phyloP scores from a whole-genome alignment of 2,329 filamentous ascomycete genomes.

The Penicillium sp. region DNA sequence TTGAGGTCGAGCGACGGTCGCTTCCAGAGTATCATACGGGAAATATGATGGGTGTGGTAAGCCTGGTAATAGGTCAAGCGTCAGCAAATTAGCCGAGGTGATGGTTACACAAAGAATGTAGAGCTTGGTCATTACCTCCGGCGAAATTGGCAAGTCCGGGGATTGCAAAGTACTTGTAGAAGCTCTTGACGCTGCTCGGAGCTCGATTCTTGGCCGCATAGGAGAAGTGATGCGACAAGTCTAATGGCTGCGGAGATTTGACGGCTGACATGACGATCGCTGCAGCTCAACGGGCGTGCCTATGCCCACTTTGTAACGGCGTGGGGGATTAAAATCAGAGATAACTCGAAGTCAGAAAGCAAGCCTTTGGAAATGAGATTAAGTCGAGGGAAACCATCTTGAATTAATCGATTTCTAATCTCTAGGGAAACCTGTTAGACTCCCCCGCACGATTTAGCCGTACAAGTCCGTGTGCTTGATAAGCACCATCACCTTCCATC shows the following conservation, averaged over 20 bases:
- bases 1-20: constrained; percentile 71
- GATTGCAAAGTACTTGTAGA: constrained; percentile 80
- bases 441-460: constrained; percentile 8
- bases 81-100: neutral
- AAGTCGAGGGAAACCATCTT: neutral
- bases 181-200: constrained; percentile 71
- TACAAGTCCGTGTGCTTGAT: constrained; percentile 15
- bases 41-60: constrained; percentile 81
- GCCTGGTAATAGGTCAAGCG: constrained; percentile 51
- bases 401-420: constrained; percentile 9
- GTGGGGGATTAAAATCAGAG: neutral
- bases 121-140: constrained; percentile 48
- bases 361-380: neutral
- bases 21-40: constrained; percentile 87
- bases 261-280: constrained; percentile 29
- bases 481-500: constrained; percentile 8
- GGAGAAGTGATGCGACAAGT: constrained; percentile 80
- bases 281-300: constrained; percentile 23
- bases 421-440: neutral
- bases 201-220: constrained; percentile 65
- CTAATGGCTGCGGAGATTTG: constrained; percentile 56
- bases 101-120: neutral
- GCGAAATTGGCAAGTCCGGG: constrained; percentile 64
- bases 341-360: neutral
- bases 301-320: constrained; percentile 1